Evolutionary conservation across 148 eudicot genomes (phyloP).

Genomic region (Pharnaceum exiguum): DNA sequence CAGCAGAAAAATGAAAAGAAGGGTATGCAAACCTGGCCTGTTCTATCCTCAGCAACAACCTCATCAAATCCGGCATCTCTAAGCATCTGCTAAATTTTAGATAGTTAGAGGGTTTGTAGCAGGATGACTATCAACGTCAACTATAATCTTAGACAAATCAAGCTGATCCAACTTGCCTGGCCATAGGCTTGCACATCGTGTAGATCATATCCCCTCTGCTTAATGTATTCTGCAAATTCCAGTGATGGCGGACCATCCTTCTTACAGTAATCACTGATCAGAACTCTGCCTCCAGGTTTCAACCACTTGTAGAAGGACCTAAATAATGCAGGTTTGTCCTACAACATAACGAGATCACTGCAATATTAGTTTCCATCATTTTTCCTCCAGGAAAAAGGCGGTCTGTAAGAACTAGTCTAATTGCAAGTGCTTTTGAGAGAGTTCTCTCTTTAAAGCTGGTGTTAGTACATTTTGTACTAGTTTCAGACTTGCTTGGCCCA

Average conservation of each 20-base stretch:
- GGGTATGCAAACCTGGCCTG: constrained; percentile 56
- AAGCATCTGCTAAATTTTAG: constrained; percentile 59
- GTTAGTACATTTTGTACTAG: too few species aligned
- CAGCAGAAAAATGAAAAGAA: not conserved
- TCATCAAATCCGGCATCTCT: constrained; percentile 81
- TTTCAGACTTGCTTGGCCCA: too few species aligned
- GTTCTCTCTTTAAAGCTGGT: too few species aligned
- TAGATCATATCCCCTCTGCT: constrained; percentile 98
- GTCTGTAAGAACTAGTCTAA: too few species aligned
- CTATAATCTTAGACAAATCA: not conserved
- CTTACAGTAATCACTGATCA: constrained; percentile 89
- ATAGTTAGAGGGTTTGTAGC: too few species aligned
- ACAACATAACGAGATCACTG: too few species aligned
- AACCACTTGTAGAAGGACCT: constrained; percentile 87
- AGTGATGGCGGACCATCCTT: constrained; percentile 54
- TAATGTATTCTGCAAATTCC: constrained; percentile 81
- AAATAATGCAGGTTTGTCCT: constrained; percentile 96
- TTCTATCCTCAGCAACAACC: constrained; percentile 91
- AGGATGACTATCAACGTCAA: not conserved
- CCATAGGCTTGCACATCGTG: constrained; percentile 92
- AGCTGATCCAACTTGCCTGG: constrained; percentile 41
- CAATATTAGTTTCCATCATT: too few species aligned
- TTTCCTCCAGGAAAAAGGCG: too few species aligned
- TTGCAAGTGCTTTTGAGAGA: too few species aligned
- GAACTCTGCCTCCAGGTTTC: constrained; percentile 95